phyloP scores from a whole-genome alignment of 192 early-diverging fungal genomes.

The Entomortierella lignicola region DNA sequence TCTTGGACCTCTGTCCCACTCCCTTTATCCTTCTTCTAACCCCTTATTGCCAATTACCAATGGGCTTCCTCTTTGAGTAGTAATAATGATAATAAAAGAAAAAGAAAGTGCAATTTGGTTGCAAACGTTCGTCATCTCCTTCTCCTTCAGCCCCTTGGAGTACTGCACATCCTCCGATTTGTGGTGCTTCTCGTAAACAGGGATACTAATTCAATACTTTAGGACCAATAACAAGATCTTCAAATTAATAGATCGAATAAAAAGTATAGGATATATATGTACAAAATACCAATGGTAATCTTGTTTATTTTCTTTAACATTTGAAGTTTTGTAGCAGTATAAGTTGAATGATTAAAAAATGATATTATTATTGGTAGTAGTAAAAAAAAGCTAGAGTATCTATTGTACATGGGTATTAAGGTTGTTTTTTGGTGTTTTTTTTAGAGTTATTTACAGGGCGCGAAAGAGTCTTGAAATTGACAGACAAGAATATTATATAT shows the following conservation, averaged over 20 bases:
- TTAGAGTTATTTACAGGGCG: conserved; percentile 1
- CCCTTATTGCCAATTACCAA: too few relatives aligned
- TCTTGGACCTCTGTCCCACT: too few relatives aligned
- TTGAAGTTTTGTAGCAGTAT: too few relatives aligned
- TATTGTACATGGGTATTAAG: neutral
- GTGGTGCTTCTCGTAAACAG: neutral
- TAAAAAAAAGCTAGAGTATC: neutral
- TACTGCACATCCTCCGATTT: too few relatives aligned
- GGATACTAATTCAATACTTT: neutral
- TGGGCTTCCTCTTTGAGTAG: too few relatives aligned
- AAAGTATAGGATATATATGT: neutral
- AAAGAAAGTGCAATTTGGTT: too few relatives aligned
- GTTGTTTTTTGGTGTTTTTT: neutral
- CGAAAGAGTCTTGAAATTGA: too few relatives aligned
- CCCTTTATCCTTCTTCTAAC: too few relatives aligned
- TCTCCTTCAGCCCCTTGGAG: neutral
- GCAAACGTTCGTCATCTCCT: neutral
- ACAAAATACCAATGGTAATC: too few relatives aligned
- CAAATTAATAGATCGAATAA: neutral
- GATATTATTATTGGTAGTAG: neutral
- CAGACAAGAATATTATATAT: neutral
- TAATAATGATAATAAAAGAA: too few relatives aligned
- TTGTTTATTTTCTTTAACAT: too few relatives aligned
- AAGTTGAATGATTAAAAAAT: too few relatives aligned
- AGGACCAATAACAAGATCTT: neutral